Base-by-base conservation (phyloP, 768 basidiomycete genomes). In the Pisolithus microcarpus region DNA sequence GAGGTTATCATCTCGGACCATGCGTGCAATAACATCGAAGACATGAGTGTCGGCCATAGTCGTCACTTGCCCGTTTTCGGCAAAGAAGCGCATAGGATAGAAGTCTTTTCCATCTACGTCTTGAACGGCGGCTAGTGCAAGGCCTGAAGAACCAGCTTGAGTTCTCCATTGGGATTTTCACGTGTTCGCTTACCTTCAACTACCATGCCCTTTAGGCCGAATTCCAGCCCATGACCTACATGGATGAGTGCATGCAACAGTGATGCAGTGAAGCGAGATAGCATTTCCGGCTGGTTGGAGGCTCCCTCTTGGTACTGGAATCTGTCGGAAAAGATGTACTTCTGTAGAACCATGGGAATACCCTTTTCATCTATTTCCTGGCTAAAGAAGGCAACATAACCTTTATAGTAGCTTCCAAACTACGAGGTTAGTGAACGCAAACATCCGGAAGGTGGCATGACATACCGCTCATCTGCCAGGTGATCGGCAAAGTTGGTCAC, bases 171-270 rank as follows among this genome's bases (percentile, higher is more conserved):
- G 15, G n/a, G 0, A 13, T 9, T 8, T 6, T 13, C 19, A 28
- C 7, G 4, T 31, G 2, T 16, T 7, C 21, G 31, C 53, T 7
- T 16, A 81, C 84, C 85, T 72, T 87, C 84, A 4, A 75, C 76
- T 1, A 81, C 58, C 61, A 84, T 70, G 1, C 84, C 85, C 15
- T 74, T 77, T 36, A 86, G 45, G 7, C 75, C 74, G 52, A 87
- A 85, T 62, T 87, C 86, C 3, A 71, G 52, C 0, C 84, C 85
- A 56, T 79, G 76, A 3, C 81, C 84, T 8, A 68, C 56, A 57
- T 85, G 81, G 42, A 87, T 85, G 49, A 84, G 42, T 0, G 84
- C 74, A 56, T 87, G 86, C 2, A 85, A 4, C 19, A 86, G 56
- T 0, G 75, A 79, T 0, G 71, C 65, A 13, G 53, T 26, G 50